These are phyloP conservation scores for Talaromyces rugulosus DNA, from an alignment of 2,329 filamentous ascomycete species.

Conservation along the genomic window DNA sequence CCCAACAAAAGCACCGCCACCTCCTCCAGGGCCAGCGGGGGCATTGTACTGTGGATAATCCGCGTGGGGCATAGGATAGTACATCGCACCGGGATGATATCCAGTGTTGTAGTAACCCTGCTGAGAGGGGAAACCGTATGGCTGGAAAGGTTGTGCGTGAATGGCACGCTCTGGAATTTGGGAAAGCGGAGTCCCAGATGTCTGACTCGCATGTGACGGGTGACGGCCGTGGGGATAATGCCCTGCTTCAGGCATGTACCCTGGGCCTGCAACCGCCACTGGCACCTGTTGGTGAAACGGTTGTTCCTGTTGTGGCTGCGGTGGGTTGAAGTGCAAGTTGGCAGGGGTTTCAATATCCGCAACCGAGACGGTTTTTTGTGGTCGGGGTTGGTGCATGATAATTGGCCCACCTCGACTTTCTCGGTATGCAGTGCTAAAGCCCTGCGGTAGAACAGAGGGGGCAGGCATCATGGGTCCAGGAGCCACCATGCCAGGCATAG, in stretches of 20 bases:
- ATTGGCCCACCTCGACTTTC: conserved; percentile 59
- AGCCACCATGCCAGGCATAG: conserved; percentile 16
- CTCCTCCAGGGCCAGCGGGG: conserved; percentile 26
- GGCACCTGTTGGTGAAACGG: conserved; percentile 96
- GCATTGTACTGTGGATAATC: conserved; percentile 22
- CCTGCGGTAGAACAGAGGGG: conserved; percentile 43
- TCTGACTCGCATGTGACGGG: conserved; percentile 65
- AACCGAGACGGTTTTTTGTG: conserved; percentile 90
- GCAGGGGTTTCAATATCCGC: conserved; percentile 86
- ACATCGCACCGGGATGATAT: conserved; percentile 59
- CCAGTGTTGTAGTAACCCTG: conserved; percentile 55
- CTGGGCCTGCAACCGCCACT: conserved; percentile 60
- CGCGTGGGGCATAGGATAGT: conserved; percentile 56
- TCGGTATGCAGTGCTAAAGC: conserved; percentile 52
- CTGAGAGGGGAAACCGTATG: conserved; percentile 59
- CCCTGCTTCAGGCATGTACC: conserved; percentile 46
- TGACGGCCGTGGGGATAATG: conserved; percentile 63
- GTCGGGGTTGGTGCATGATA: conserved; percentile 89
- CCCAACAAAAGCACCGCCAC: conserved; percentile 28
- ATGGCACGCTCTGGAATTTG: conserved; percentile 92
- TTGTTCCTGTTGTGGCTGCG: conserved; percentile 67
- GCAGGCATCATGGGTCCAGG: conserved; percentile 8
- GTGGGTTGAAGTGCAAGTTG: conserved; percentile 54
- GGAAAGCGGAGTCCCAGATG: conserved; percentile 75
- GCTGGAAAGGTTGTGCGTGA: conserved; percentile 85